These are phyloP conservation scores for Lactarius trivialis DNA, from an alignment of 768 basidiomycete genomes.

Conservation along the genomic window DNA sequence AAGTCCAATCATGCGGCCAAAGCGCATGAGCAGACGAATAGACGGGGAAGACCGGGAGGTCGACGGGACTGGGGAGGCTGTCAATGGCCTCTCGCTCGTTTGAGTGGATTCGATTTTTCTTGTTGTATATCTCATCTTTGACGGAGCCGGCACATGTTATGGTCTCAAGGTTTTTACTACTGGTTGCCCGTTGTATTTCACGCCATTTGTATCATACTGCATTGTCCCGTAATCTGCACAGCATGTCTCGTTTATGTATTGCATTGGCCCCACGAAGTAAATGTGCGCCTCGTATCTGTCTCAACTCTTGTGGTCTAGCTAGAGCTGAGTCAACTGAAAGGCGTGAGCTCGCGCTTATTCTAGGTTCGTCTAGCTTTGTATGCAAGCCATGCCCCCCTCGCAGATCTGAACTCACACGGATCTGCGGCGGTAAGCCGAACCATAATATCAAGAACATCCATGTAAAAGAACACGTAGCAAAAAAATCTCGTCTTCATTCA, in stretches of 20 bases:
- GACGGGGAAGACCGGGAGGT: constrained; percentile 64
- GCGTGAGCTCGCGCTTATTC: constrained; percentile 37
- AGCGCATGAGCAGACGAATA: constrained; percentile 43
- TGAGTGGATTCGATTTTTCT: constrained; percentile 12
- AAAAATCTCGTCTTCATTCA: constrained; percentile 17
- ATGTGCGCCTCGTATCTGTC: constrained; percentile 90
- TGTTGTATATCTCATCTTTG: not conserved
- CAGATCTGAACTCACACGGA: constrained; percentile 4
- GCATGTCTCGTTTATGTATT: not conserved
- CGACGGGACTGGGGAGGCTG: constrained; percentile 74
- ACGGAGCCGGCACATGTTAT: not conserved
- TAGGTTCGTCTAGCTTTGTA: constrained; percentile 40
- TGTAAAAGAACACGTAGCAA: not conserved
- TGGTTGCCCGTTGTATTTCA: constrained; percentile 4
- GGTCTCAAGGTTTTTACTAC: not conserved
- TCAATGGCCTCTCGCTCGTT: constrained; percentile 50
- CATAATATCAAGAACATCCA: not conserved
- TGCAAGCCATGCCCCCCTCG: constrained; percentile 12
- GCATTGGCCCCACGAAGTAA: not conserved
- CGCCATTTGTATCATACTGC: constrained; percentile 11
- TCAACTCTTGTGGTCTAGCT: constrained; percentile 55
- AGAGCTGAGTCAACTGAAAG: constrained; percentile 82
- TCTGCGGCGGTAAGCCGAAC: constrained; percentile 19
- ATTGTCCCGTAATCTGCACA: not conserved
- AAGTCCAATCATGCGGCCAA: constrained; percentile 70